phyloP scores from a whole-genome alignment of 305 asterid genomes.

The Lippia alba region DNA sequence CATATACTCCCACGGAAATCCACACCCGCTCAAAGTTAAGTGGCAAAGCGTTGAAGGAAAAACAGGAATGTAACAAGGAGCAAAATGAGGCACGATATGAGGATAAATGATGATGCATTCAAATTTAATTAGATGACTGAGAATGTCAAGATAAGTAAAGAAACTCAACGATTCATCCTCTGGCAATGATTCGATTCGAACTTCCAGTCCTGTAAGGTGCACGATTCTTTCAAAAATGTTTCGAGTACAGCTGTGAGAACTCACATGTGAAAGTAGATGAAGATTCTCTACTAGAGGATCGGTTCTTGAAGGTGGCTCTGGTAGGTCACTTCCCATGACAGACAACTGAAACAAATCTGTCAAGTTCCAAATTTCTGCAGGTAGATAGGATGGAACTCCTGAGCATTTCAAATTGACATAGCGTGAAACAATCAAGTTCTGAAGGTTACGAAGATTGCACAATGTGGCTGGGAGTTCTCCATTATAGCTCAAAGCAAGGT shows the following conservation, averaged over 20 bases:
- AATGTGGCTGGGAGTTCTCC: slow-evolving; percentile 20
- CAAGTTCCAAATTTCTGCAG: neutral
- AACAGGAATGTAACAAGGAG: neutral
- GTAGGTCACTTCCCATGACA: neutral
- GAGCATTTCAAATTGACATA: neutral
- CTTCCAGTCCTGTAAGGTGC: neutral
- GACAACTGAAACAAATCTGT: neutral
- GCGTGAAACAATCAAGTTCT: slow-evolving; percentile 26
- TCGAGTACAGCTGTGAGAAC: neutral
- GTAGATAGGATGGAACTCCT: neutral
- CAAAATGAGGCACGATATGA: neutral
- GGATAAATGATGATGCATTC: neutral
- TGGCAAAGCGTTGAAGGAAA: slow-evolving; percentile 21
- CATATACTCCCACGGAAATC: slow-evolving; percentile 31
- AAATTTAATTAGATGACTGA: neutral
- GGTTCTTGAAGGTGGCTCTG: neutral
- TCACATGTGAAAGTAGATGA: neutral
- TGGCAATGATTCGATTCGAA: neutral
- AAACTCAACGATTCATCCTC: neutral
- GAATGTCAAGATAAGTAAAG: neutral
- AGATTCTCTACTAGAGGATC: neutral
- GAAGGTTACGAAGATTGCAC: slow-evolving; percentile 25
- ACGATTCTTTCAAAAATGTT: neutral
- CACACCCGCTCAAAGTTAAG: slow-evolving; percentile 17
- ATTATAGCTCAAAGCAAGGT: slow-evolving; percentile 28